Evolutionary conservation across 2,329 filamentous ascomycete genomes (phyloP).

Genomic region (Rhytidhysteron rufulum): DNA sequence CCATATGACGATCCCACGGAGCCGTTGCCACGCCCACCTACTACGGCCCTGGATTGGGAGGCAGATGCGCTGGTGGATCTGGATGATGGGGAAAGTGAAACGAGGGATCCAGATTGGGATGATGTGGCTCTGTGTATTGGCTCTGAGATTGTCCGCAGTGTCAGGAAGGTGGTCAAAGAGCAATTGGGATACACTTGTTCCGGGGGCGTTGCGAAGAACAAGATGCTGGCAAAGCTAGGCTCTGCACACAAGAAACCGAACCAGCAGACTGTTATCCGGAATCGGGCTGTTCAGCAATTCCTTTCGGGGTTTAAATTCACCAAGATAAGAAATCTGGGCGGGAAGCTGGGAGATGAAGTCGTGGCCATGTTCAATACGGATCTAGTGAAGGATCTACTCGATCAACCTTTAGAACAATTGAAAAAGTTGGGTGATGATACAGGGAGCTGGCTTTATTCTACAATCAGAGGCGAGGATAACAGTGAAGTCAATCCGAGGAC

Average conservation of each 20-base stretch:
- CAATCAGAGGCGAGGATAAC: slow-evolving; percentile 77
- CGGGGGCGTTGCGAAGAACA: slow-evolving; percentile 83
- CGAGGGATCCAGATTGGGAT: slow-evolving; percentile 90
- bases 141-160: slow-evolving; percentile 78
- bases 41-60: slow-evolving; percentile 75
- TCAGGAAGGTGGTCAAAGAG: slow-evolving; percentile 66
- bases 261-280: slow-evolving; percentile 88
- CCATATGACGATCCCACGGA: slow-evolving; percentile 71
- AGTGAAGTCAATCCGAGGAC: slow-evolving; percentile 89
- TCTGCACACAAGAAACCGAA: slow-evolving; percentile 92
- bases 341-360: slow-evolving; percentile 87
- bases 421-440: slow-evolving; percentile 78
- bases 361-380: slow-evolving; percentile 79
- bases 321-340: slow-evolving; percentile 91
- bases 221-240: slow-evolving; percentile 91
- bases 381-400: slow-evolving; percentile 68
- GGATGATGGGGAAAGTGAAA: slow-evolving; percentile 67
- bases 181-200: slow-evolving; percentile 86
- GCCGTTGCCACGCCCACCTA: slow-evolving; percentile 67
- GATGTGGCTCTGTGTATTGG: slow-evolving; percentile 84
- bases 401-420: slow-evolving; percentile 70
- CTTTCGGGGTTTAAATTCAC: slow-evolving; percentile 85
- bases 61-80: slow-evolving; percentile 79
- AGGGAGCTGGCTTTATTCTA: slow-evolving; percentile 78
- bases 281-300: slow-evolving; percentile 75